Base-by-base conservation (phyloP, 495 filamentous ascomycete genomes). In the Bathelium albidoporum region DNA sequence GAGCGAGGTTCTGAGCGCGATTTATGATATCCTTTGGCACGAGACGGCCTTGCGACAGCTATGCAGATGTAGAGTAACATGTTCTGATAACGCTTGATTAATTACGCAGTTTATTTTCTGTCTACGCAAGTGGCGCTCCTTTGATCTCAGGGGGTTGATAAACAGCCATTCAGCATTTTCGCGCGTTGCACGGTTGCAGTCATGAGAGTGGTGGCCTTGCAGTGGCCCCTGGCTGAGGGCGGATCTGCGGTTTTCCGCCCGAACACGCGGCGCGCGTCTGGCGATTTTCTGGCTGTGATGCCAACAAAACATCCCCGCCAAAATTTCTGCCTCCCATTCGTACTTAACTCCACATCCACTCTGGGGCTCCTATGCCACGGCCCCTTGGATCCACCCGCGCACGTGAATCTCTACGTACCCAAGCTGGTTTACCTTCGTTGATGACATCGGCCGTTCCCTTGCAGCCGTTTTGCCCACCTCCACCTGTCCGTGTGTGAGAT, bases 301-400 rank as follows among this genome's bases (percentile, higher is more conserved):
- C 49, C 49, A 55, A 55, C 49, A 55, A 55, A n/a, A 55, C 49
- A 55, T 39, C 49, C 49, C 49, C 49, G 24, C 49, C 49, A 55
- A 55, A 55, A 55, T 55, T 28, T 55, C 49, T 49, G 5, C n/a
- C 5, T 12, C 11, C 44, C 16, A 49, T n/a, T n/a, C n/a, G n/a
- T n/a, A n/a, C n/a, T n/a, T n/a, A n/a, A n/a, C n/a, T n/a, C n/a
- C n/a, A n/a, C n/a, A n/a, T n/a, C n/a, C n/a, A n/a, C n/a, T n/a
- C n/a, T n/a, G n/a, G n/a, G n/a, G n/a, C 34, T 39, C 14, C 34
- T 14, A 39, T 39, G 34, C 5, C 5, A 39, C 34, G 14, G 14
- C 14, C 34, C 14, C 14, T 5, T 39, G 5, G 5, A 5, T 39
- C 34, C 14, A 14, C 34, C 5, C 34, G 34, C 34, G 34, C 34